phyloP scores from a whole-genome alignment of 1,284 basidiomycete genomes.

The Phellopilus nigrolimitatus region DNA sequence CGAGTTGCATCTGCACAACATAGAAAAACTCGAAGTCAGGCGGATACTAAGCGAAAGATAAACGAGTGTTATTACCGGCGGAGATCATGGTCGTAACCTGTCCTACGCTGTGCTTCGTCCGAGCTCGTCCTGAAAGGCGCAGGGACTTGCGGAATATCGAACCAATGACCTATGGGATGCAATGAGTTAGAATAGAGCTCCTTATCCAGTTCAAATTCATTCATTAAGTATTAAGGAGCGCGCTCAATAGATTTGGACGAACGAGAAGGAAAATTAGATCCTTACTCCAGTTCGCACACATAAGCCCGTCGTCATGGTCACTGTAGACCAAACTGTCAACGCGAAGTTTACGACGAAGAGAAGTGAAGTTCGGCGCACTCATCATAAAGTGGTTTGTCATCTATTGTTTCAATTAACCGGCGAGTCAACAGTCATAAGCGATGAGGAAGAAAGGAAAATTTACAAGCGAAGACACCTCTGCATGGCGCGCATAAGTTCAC shows the following conservation, averaged over 20 bases:
- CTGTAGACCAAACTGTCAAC: slow-evolving; percentile 27
- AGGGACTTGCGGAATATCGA: slow-evolving; percentile 69
- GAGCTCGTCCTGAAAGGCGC: slow-evolving; percentile 59
- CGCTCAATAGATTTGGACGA: too few relatives aligned
- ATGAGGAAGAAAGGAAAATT: neutral
- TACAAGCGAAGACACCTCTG: slow-evolving; percentile 7
- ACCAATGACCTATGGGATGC: slow-evolving; percentile 48
- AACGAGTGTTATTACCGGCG: slow-evolving; percentile 28
- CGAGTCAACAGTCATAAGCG: neutral
- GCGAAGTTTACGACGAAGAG: slow-evolving; percentile 1
- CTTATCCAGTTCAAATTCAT: too few relatives aligned
- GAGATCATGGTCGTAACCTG: slow-evolving; percentile 72
- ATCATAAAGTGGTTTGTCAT: slow-evolving; percentile 49
- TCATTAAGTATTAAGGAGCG: too few relatives aligned
- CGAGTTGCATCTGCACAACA: slow-evolving; percentile 52
- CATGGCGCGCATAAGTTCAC: neutral
- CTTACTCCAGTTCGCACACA: slow-evolving; percentile 47
- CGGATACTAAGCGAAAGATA: neutral
- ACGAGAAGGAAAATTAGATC: too few relatives aligned
- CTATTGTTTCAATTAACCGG: too few relatives aligned
- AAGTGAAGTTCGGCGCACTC: slow-evolving; percentile 35
- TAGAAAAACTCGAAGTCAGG: neutral
- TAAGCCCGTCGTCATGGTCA: slow-evolving; percentile 48
- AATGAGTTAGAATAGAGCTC: too few relatives aligned
- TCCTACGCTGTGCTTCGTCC: slow-evolving; percentile 55